Percentiles rank a stretch among this genome's conserved stretches.
Conservation (phyloP, 208 protist species). For the Trypanosoma melophagium region DNA sequence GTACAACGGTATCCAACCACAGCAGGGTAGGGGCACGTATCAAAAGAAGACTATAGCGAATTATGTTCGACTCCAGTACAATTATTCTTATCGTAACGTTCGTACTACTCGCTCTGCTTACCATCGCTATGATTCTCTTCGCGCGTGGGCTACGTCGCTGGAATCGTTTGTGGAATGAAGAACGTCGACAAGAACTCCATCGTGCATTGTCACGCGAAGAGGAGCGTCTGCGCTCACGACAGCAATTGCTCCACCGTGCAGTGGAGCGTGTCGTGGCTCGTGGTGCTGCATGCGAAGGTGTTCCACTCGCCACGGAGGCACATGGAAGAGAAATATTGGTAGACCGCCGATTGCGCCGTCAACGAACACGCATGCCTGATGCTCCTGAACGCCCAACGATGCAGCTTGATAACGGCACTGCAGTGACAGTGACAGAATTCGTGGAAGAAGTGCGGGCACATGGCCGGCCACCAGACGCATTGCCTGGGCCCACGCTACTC, state of each 20-base stretch:
- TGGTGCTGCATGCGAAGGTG: neutral
- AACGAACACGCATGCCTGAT: neutral
- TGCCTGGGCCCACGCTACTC: slow-evolving; percentile 2
- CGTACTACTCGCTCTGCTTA: too few species aligned
- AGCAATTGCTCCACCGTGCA: neutral
- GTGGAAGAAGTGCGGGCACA: neutral
- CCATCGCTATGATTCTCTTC: too few species aligned
- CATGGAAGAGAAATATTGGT: neutral
- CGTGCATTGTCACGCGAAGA: too few species aligned
- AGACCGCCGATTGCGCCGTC: neutral
- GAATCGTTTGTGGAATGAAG: too few species aligned
- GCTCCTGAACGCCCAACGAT: neutral
- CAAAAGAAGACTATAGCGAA: too few species aligned
- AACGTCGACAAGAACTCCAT: too few species aligned
- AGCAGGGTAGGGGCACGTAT: too few species aligned
- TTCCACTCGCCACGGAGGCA: neutral
- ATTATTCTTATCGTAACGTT: too few species aligned
- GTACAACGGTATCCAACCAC: too few species aligned
- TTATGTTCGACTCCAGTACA: too few species aligned
- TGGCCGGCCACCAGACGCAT: neutral
- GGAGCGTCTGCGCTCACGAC: neutral
- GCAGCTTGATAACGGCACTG: too few species aligned
- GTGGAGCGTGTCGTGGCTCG: neutral
- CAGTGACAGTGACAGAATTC: neutral
- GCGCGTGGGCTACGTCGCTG: too few species aligned